Evolutionary conservation across 2,329 filamentous ascomycete species (phyloP).

Genomic region (Penicillium verrucosum): DNA sequence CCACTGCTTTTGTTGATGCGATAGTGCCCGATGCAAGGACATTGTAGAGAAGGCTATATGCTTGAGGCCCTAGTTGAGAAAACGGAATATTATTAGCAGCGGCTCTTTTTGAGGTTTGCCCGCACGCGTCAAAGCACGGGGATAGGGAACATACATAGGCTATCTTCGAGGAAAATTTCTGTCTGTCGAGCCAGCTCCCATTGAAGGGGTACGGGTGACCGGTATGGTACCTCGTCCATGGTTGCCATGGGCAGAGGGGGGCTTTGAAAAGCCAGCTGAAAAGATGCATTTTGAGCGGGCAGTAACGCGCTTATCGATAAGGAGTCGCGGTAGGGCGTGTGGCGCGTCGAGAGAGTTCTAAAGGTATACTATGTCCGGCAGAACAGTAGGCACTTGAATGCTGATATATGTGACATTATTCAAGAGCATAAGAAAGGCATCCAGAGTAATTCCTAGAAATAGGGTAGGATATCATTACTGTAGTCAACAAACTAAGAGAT

Average conservation of each 20-base stretch:
- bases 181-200: slow-evolving; percentile 64
- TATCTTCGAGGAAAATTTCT: slow-evolving; percentile 70
- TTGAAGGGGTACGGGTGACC: slow-evolving; percentile 55
- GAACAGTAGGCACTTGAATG: not conserved
- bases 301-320: slow-evolving; percentile 25
- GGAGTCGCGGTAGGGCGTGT: not conserved
- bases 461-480: not conserved
- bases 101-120: not conserved
- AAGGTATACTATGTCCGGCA: not conserved
- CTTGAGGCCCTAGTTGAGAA: slow-evolving; percentile 49
- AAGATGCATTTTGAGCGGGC: not conserved
- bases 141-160: slow-evolving; percentile 53
- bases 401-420: not conserved
- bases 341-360: not conserved
- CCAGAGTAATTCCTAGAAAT: not conserved
- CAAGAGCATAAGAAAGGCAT: not conserved
- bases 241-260: slow-evolving; percentile 18
- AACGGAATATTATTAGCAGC: slow-evolving; percentile 4
- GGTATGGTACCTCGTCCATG: slow-evolving; percentile 43
- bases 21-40: slow-evolving; percentile 32
- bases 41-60: slow-evolving; percentile 60
- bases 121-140: not conserved
- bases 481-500: not conserved
- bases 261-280: not conserved
- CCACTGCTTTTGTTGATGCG: slow-evolving; percentile 50